Evolutionary conservation across 352 stramenopile species (phyloP).

Genomic region (Poterioochromonas sp.): DNA sequence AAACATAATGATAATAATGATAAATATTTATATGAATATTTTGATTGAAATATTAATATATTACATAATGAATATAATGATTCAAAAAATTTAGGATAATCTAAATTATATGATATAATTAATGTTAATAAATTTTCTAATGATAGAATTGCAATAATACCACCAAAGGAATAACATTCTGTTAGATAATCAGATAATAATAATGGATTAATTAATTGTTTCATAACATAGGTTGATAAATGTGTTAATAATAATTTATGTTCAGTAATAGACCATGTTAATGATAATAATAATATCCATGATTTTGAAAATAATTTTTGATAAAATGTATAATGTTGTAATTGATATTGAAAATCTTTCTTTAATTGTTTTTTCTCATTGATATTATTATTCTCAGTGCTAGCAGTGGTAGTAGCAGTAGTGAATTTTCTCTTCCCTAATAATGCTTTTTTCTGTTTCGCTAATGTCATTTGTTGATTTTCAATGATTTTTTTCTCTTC

Average conservation of each 20-base stretch:
- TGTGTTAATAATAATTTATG: constrained; percentile 25
- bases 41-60: constrained; percentile 1
- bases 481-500: not conserved
- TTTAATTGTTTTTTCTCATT: not conserved
- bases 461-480: not conserved
- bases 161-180: not conserved
- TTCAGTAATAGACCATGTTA: not conserved
- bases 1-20: not conserved
- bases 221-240: constrained; percentile 18
- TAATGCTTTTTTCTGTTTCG: not conserved
- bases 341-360: not conserved
- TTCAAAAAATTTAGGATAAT: constrained; percentile 32
- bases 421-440: not conserved
- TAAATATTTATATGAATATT: constrained; percentile 13
- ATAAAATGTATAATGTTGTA: no score
- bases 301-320: not conserved
- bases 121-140: constrained; percentile 28
- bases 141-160: constrained; percentile 14
- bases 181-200: constrained; percentile 30
- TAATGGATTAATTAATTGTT: not conserved
- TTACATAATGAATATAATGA: constrained; percentile 25
- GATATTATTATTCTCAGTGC: not conserved
- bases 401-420: not conserved
- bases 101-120: constrained; percentile 25
- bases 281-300: constrained; percentile 6